Evolutionary conservation across 202 grass and related monocot genomes (phyloP).

Genomic region (Musa balbisiana): DNA sequence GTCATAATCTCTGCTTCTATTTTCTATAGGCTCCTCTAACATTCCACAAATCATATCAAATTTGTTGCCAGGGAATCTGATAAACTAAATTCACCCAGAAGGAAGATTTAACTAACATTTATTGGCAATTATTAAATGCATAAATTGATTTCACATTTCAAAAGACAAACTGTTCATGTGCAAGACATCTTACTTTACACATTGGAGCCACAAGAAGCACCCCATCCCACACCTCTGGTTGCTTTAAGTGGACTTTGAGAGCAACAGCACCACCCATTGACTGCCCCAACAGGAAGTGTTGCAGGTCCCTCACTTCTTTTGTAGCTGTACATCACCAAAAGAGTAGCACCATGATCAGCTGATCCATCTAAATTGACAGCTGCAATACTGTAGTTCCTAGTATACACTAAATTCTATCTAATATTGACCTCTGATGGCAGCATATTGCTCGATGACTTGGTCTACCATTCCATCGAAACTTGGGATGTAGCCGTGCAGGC

Average conservation of each 20-base stretch:
- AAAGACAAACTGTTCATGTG: conserved; percentile 5
- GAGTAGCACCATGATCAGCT: conserved; percentile 21
- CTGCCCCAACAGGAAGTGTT: conserved; percentile 84
- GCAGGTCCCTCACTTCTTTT: conserved; percentile 43
- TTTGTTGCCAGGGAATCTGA: neutral
- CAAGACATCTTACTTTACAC: conserved; percentile 70
- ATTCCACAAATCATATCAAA: neutral
- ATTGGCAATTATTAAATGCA: neutral
- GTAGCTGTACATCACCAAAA: conserved; percentile 39
- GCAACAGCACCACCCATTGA: conserved; percentile 98
- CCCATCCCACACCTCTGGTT: conserved; percentile 70
- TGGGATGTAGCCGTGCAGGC: conserved; percentile 88
- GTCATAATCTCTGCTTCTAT: neutral
- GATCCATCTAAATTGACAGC: conserved; percentile 6
- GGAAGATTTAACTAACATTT: neutral
- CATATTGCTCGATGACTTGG: conserved; percentile 93
- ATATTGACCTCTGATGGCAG: conserved; percentile 55
- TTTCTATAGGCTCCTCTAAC: neutral
- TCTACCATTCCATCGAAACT: conserved; percentile 97
- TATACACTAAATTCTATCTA: neutral
- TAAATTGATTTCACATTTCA: neutral
- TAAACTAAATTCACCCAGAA: neutral
- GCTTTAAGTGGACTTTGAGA: conserved; percentile 81
- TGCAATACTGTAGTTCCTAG: neutral
- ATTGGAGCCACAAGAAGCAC: conserved; percentile 92